These are phyloP conservation scores for Phytopythium delawarense DNA, from an alignment of 352 stramenopile species.

Conservation along the genomic window DNA sequence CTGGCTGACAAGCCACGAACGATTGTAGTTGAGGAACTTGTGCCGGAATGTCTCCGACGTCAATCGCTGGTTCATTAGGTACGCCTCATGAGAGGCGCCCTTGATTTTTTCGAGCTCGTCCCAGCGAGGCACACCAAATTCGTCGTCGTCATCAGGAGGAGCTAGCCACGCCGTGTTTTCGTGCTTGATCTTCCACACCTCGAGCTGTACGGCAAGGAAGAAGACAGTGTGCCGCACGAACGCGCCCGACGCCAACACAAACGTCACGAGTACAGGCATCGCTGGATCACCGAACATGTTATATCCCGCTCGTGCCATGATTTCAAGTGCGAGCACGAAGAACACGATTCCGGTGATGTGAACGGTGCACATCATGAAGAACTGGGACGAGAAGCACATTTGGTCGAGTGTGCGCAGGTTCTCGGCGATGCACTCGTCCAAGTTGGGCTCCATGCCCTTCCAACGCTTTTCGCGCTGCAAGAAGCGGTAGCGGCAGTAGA, in stretches of 20 bases:
- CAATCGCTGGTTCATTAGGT: slow-evolving; percentile 97
- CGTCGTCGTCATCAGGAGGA: slow-evolving; percentile 86
- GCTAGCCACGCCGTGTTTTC: slow-evolving; percentile 95
- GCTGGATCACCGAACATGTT: slow-evolving; percentile 96
- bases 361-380: slow-evolving; percentile 96
- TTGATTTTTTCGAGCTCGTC: slow-evolving; percentile 93
- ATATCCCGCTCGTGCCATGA: slow-evolving; percentile 94
- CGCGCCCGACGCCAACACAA: slow-evolving; percentile 52
- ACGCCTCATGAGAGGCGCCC: slow-evolving; percentile 92
- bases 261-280: slow-evolving; percentile 77
- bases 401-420: slow-evolving; percentile 93
- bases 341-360: slow-evolving; percentile 95
- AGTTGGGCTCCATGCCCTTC: slow-evolving; percentile 94
- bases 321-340: slow-evolving; percentile 94
- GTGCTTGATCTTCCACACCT: slow-evolving; percentile 95
- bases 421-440: slow-evolving; percentile 97
- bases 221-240: slow-evolving; percentile 72
- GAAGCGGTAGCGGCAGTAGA: slow-evolving; percentile 95
- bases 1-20: slow-evolving; percentile 95
- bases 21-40: slow-evolving; percentile 98
- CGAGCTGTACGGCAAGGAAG: slow-evolving; percentile 83
- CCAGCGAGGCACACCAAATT: slow-evolving; percentile 90
- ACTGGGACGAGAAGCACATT: slow-evolving; percentile 98
- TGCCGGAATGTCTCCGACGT: slow-evolving; percentile 96
- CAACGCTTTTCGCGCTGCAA: slow-evolving; percentile 94